Evolutionary conservation across 2,329 filamentous ascomycete genomes (phyloP).

Genomic region (Talaromyces sp.): DNA sequence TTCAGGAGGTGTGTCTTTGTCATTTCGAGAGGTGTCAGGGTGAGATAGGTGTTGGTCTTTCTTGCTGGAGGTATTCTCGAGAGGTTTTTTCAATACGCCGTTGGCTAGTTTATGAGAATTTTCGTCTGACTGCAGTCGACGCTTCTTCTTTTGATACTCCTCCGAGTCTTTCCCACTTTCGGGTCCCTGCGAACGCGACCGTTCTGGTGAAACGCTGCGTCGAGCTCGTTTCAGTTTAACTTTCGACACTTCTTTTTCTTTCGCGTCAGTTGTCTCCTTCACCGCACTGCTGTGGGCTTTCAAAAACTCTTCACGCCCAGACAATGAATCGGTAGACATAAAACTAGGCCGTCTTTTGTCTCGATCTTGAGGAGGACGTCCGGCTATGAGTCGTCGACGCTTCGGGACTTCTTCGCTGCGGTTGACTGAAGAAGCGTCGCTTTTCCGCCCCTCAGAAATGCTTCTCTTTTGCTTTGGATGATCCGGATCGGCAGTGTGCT

Average conservation of each 20-base stretch:
- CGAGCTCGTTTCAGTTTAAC: constrained; percentile 35
- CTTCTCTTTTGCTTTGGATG: constrained; percentile 23
- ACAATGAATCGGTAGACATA: constrained; percentile 35
- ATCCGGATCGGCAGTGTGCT: constrained; percentile 29
- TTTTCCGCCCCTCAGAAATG: constrained; percentile 21
- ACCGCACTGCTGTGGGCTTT: constrained; percentile 17
- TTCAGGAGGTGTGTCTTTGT: constrained; percentile 11
- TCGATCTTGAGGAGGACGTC: constrained; percentile 34
- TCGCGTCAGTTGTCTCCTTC: constrained; percentile 9
- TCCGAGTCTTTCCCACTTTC: constrained; percentile 25
- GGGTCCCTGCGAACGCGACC: constrained; percentile 28
- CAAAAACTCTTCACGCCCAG: constrained; percentile 30
- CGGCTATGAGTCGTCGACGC: constrained; percentile 35
- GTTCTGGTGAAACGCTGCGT: constrained; percentile 36
- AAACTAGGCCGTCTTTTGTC: constrained; percentile 29
- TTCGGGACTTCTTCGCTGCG: constrained; percentile 32
- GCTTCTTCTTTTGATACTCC: constrained; percentile 37
- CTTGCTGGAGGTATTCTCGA: constrained; percentile 9
- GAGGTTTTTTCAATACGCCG: constrained; percentile 22
- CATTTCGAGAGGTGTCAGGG: constrained; percentile 12
- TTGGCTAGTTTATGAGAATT: constrained; percentile 25
- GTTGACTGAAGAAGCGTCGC: constrained; percentile 21
- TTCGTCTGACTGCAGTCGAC: constrained; percentile 36
- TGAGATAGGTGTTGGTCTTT: constrained; percentile 15
- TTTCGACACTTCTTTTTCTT: constrained; percentile 1